Base-by-base conservation (phyloP, 164 flowering plant species). In the Piper longum region DNA sequence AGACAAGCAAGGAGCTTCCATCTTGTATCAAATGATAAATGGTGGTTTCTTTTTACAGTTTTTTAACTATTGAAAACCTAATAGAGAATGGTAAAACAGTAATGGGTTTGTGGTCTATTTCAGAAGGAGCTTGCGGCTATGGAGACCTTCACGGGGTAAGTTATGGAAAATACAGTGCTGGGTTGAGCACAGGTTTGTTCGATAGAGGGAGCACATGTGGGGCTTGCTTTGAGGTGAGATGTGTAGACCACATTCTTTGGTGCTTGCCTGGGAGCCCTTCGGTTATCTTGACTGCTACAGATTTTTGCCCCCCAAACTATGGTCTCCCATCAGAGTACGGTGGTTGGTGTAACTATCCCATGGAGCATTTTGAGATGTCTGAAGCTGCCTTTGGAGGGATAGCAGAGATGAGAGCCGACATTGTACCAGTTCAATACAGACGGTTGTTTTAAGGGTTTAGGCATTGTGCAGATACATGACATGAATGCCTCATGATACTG, bases 91-190 rank as follows among this genome's bases (percentile, higher is more conserved):
- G 36, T 26, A 26, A 26, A 26, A 2, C 36, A 26, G 1, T 26
- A 48, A 12, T 48, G 52, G 52, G 52, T 48, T 45, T 8, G 14
- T 8, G 7, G 52, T 5, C 14, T 5, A n/a, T 39, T 19, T 61
- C 80, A 85, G 91, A 76, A 59, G 91, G 89, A 16, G 91, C 96
- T 65, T 86, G 89, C 78, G 96, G 91, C 5, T 83, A 83, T 78
- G 89, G 89, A 18, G 82, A 82, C 60, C 78, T 88, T 43, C 83
- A 78, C 75, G 76, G 44, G 72, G 57, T 59, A 7, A 76, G 68
- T 67, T 88, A 83, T 71, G 91, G 91, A 5, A 72, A 69, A 62
- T 59, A 78, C 70, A 86, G 79, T 62, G 83, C 91, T 51, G 91
- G 81, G 39, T 62, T 88, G 26, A 86, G 96, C 58, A 72, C 78